Evolutionary conservation across 1,284 basidiomycete species (phyloP).

Genomic region (Rhodotorula sp.): DNA sequence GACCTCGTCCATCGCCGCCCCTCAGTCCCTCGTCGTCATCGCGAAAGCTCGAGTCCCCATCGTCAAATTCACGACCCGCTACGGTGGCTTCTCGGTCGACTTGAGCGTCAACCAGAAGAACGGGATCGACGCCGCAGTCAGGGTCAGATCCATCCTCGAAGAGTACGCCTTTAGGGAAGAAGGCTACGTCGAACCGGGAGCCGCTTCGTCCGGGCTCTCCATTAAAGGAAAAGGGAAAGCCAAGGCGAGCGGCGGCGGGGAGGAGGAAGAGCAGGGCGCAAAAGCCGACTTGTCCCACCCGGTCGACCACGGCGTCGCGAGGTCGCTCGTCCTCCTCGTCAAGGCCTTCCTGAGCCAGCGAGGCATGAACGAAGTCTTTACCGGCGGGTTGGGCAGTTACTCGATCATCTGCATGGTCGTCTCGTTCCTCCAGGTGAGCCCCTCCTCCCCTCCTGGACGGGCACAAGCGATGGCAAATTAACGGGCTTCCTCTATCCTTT

Average conservation of each 20-base stretch:
- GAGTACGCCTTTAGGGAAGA: constrained; percentile 33
- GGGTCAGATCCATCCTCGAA: constrained; percentile 40
- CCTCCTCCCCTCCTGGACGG: not conserved
- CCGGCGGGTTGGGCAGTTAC: constrained; percentile 91
- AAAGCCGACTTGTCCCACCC: constrained; percentile 7
- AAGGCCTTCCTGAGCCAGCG: constrained; percentile 89
- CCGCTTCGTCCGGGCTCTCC: not conserved
- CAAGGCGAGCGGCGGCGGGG: not conserved
- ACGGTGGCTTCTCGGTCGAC: constrained; percentile 75
- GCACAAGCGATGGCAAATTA: too few relatives aligned
- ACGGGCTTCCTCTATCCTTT: not conserved
- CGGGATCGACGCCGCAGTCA: constrained; percentile 71
- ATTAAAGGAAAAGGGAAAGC: constrained; percentile 17
- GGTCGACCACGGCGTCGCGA: constrained; percentile 44
- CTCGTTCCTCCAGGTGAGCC: constrained; percentile 78
- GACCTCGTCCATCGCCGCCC: constrained; percentile 36
- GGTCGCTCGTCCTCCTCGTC: constrained; percentile 71
- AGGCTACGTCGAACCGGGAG: constrained; percentile 35
- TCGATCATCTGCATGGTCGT: constrained; percentile 90
- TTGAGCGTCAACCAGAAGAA: constrained; percentile 87
- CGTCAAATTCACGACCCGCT: constrained; percentile 82
- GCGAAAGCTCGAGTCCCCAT: constrained; percentile 57
- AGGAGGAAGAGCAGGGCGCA: constrained; percentile 5
- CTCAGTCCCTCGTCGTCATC: constrained; percentile 41
- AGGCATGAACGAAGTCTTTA: constrained; percentile 95